Base-by-base conservation (phyloP, 495 filamentous ascomycete genomes). In the Pyrenula massariospora region DNA sequence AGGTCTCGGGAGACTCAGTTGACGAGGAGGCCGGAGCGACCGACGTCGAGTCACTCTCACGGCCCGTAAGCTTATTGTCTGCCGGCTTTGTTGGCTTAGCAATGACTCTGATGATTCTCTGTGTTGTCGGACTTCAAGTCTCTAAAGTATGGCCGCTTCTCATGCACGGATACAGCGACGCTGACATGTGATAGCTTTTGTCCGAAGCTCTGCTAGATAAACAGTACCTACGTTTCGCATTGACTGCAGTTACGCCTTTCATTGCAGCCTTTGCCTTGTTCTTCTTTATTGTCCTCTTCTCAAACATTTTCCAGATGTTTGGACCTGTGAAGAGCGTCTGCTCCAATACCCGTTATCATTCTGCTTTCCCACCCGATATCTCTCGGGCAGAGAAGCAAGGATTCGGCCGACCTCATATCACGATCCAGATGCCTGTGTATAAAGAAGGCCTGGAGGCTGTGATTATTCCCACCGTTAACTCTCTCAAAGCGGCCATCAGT, bases 351-450 rank as follows among this genome's bases (percentile, higher is more conserved):
- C 56, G 57, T 1, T 63, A 60, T 50, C 56, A 63, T 47, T 63
- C 61, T 11, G 31, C 56, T 25, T 51, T 54, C 57, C 11, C 56
- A 58, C 56, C 61, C 25, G 24, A 58, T 54, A 31, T 63, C 48
- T n/a, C n/a, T n/a, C n/a, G n/a, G n/a, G n/a, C n/a, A 55, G 49
- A 58, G 25, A n/a, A 21, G 52, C 52, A 54, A 12, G 57, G 57
- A 24, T 58, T 58, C 23, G 47, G 25, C 31, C 56, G 56, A 23
- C 61, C 61, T 21, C 61, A 58, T 47, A 53, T 63, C 20, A 63
- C 85, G 2, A 84, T 88, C 57, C 85, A 89, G 66, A 83, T 82
- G 72, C 85, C 85, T 5, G 84, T 89, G 1, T 89, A 87, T 70
- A 89, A 86, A 62, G 86, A 89, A 66, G 83, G 84, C 49, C 70